Conservation (phyloP, 2,329 filamentous ascomycete genomes). For the Macrophomina tecta region DNA sequence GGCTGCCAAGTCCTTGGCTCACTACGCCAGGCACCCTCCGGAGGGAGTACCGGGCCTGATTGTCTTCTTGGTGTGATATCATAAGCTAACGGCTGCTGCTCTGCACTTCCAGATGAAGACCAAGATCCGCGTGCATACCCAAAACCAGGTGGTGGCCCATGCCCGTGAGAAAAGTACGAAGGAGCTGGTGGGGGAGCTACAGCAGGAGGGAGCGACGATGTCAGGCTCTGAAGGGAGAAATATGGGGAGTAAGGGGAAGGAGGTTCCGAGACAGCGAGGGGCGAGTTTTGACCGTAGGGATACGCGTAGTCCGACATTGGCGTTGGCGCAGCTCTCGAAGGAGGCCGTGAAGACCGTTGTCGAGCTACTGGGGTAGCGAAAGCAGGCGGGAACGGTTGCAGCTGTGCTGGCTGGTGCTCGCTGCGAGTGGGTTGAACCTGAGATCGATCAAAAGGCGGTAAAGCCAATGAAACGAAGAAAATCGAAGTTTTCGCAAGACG, state of each 20-base stretch:
- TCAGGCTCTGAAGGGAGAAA: conserved; percentile 18
- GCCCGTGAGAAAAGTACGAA: conserved; percentile 5
- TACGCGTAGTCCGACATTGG: conserved; percentile 17
- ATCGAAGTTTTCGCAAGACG: conserved; percentile 43
- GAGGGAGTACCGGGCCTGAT: not conserved
- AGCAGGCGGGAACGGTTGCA: conserved; percentile 1
- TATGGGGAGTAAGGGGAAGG: conserved; percentile 23
- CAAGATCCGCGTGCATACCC: conserved; percentile 16
- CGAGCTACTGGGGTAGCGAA: conserved; percentile 16
- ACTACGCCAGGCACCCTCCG: conserved; percentile 6
- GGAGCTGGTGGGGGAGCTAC: not conserved
- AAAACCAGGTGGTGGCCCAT: not conserved
- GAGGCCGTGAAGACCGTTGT: conserved; percentile 2
- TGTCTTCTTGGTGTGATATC: conserved; percentile 9
- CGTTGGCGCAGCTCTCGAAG: conserved; percentile 10
- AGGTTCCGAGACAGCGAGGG: conserved; percentile 13
- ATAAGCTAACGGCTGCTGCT: not conserved
- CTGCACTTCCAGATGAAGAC: conserved; percentile 15
- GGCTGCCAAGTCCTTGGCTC: conserved; percentile 14
- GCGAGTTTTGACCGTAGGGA: conserved; percentile 11
- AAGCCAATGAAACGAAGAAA: conserved; percentile 46
- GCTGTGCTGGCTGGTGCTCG: not conserved
- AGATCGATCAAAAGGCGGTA: conserved; percentile 18
- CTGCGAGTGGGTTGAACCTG: conserved; percentile 4
- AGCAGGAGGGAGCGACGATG: conserved; percentile 7